phyloP scores from a whole-genome alignment of 1,284 basidiomycete genomes.

The Ustanciosporium gigantosporum region DNA sequence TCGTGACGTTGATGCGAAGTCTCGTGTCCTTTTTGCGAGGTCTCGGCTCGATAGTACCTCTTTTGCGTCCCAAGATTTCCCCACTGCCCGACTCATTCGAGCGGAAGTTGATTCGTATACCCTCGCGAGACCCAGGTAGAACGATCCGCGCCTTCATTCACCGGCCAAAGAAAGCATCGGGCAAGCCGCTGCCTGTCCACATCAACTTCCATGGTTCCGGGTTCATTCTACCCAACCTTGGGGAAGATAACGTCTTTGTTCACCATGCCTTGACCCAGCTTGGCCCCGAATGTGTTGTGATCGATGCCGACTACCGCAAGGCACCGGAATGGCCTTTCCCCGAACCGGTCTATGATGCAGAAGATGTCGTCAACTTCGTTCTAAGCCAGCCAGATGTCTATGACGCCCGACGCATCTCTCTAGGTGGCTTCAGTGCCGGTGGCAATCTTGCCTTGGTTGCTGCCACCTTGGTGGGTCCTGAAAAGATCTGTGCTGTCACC shows the following conservation, averaged over 20 bases:
- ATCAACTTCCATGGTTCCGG: slow-evolving; percentile 35
- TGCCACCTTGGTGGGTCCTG: slow-evolving; percentile 21
- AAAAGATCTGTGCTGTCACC: slow-evolving; percentile 34
- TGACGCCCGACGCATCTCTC: slow-evolving; percentile 29
- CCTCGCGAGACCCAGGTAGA: slow-evolving; percentile 36
- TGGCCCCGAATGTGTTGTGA: slow-evolving; percentile 21
- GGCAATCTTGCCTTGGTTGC: slow-evolving; percentile 49
- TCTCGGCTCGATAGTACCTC: no score
- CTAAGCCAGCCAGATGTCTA: slow-evolving; percentile 27
- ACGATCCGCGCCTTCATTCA: slow-evolving; percentile 39
- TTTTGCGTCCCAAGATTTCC: slow-evolving; percentile 9
- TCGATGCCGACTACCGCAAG: slow-evolving; percentile 57
- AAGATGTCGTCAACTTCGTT: slow-evolving; percentile 36
- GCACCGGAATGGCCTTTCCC: slow-evolving; percentile 55
- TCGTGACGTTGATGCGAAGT: slow-evolving; percentile 15
- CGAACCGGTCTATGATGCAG: slow-evolving; percentile 33
- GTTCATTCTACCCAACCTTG: slow-evolving; percentile 33
- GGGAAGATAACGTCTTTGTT: slow-evolving; percentile 25
- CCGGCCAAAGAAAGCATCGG: slow-evolving; percentile 18
- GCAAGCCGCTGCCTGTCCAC: slow-evolving; percentile 23
- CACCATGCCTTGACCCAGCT: slow-evolving; percentile 7
- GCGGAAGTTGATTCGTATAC: slow-evolving; percentile 19
- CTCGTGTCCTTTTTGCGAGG: no score
- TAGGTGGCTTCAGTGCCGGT: slow-evolving; percentile 53
- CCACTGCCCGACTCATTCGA: slow-evolving; percentile 12